Evolutionary conservation across 257 asterid genomes (phyloP).

Genomic region (Linaria vulgaris): DNA sequence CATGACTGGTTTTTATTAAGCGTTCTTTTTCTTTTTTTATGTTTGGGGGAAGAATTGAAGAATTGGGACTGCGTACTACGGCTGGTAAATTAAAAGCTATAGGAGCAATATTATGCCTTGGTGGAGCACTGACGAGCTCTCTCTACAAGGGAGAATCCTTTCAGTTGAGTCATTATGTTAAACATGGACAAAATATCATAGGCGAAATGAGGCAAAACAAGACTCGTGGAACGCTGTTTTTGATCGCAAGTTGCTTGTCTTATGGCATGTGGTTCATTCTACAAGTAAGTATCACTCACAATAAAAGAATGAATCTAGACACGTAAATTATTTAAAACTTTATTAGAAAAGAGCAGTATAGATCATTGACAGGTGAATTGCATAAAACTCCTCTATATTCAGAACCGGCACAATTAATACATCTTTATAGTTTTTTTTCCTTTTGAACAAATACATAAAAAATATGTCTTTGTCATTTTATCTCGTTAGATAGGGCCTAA

Average conservation of each 20-base stretch:
- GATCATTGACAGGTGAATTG: too few relatives aligned
- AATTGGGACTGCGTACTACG: conserved; percentile 27
- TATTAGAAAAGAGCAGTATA: too few relatives aligned
- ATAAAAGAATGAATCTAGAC: not conserved
- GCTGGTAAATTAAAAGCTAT: conserved; percentile 40
- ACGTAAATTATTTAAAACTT: too few relatives aligned
- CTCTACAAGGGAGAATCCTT: conserved; percentile 51
- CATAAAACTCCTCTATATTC: too few relatives aligned
- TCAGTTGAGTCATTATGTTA: conserved; percentile 19
- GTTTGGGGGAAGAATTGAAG: conserved; percentile 56
- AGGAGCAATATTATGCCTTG: conserved; percentile 56
- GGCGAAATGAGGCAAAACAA: conserved; percentile 16
- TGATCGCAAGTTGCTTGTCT: conserved; percentile 42
- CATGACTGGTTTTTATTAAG: not conserved
- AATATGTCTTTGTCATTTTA: too few relatives aligned
- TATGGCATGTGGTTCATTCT: conserved; percentile 55
- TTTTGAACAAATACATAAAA: too few relatives aligned
- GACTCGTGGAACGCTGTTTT: conserved; percentile 54
- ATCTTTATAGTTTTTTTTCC: too few relatives aligned
- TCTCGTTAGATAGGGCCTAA: too few relatives aligned
- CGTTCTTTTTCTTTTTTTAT: not conserved
- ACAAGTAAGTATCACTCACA: conserved; percentile 42
- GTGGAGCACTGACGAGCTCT: conserved; percentile 47
- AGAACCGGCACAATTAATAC: too few relatives aligned
- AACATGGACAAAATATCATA: not conserved